Percentiles rank a stretch among this genome's conserved stretches.
Evolutionary conservation across 768 basidiomycete genomes (phyloP).

Genomic region (Phylloporus arenicola): DNA sequence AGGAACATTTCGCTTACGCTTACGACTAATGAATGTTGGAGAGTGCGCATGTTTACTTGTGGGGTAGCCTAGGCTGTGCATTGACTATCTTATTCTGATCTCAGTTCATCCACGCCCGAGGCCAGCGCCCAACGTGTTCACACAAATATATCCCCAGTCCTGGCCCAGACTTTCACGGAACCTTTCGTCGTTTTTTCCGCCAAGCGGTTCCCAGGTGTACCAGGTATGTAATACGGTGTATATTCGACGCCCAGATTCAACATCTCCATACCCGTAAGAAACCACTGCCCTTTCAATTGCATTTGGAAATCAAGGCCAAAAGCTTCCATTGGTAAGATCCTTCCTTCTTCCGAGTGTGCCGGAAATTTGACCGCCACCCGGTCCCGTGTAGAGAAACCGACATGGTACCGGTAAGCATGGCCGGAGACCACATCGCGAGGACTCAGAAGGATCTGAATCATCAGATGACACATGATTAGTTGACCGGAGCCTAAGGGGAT

Average conservation of each 20-base stretch:
- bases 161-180: conserved; percentile 80
- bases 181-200: conserved; percentile 86
- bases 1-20: conserved; percentile 82
- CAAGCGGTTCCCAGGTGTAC: conserved; percentile 92
- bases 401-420: conserved; percentile 64
- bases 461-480: conserved; percentile 48
- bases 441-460: conserved; percentile 62
- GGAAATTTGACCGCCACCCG: conserved; percentile 19
- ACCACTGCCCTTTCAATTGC: conserved; percentile 88
- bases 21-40: conserved; percentile 87
- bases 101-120: conserved; percentile 70
- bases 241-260: conserved; percentile 15
- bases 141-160: conserved; percentile 64
- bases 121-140: conserved; percentile 60
- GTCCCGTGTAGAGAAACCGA: conserved; percentile 61
- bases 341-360: conserved; percentile 20
- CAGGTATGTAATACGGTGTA: conserved; percentile 47
- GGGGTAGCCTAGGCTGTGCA: conserved; percentile 14
- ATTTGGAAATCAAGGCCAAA: conserved; percentile 86
- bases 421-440: conserved; percentile 52
- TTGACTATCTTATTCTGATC: conserved; percentile 21
- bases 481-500: conserved; percentile 8
- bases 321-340: conserved; percentile 70
- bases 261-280: conserved; percentile 40
- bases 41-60: conserved; percentile 56